Evolutionary conservation across 164 flowering plant genomes (phyloP).

Genomic region (Tetrastigma voinierianum): DNA sequence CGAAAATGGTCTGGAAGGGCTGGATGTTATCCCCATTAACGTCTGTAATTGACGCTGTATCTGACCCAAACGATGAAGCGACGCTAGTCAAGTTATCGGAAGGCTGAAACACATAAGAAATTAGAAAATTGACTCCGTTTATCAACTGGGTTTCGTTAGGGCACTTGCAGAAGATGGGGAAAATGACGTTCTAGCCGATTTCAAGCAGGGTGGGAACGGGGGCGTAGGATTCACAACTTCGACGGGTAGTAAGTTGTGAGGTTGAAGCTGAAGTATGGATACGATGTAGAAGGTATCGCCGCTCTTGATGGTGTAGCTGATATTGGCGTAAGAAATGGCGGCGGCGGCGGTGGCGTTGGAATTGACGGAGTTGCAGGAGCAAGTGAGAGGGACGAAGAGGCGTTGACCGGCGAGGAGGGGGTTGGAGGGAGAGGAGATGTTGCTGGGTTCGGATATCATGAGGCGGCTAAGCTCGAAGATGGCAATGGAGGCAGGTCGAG

Average conservation of each 20-base stretch:
- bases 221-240: constrained; percentile 62
- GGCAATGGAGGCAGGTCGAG: constrained; percentile 62
- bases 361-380: constrained; percentile 57
- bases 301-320: constrained; percentile 45
- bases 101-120: constrained; percentile 72
- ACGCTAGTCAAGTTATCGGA: constrained; percentile 48
- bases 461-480: constrained; percentile 70
- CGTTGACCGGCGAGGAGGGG: constrained; percentile 51
- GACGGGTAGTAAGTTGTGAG: constrained; percentile 75
- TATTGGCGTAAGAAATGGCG: constrained; percentile 47
- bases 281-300: constrained; percentile 65
- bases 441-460: constrained; percentile 65
- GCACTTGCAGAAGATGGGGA: constrained; percentile 86
- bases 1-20: constrained; percentile 48
- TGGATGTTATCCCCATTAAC: constrained; percentile 42
- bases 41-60: constrained; percentile 26
- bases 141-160: constrained; percentile 43
- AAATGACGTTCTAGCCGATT: constrained; percentile 40
- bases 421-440: constrained; percentile 53
- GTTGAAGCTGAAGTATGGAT: constrained; percentile 48
- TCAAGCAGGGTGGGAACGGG: constrained; percentile 45
- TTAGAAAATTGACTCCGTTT: constrained; percentile 37
- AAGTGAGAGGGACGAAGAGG: constrained; percentile 70
- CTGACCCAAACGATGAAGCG: constrained; percentile 48
- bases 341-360: constrained; percentile 6